Percentiles rank a stretch among this genome's conserved stretches.
Evolutionary conservation across 2,329 filamentous ascomycete species (phyloP).

Genomic region (Colletotrichum cereale): DNA sequence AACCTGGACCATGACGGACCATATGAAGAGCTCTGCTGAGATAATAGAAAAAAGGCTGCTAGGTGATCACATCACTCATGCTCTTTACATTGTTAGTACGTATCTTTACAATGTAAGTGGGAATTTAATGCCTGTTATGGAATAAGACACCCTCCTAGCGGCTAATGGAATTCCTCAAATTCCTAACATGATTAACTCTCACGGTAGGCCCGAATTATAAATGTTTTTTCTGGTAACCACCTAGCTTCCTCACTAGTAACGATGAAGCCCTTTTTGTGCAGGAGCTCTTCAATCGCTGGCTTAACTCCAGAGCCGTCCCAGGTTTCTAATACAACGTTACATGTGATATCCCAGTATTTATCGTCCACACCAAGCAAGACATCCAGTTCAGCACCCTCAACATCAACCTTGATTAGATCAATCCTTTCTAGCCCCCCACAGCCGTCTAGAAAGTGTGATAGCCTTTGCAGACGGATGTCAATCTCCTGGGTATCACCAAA

Average conservation of each 20-base stretch:
- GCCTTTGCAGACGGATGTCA: conserved; percentile 37
- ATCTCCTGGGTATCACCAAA: conserved; percentile 31
- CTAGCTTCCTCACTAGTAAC: conserved; percentile 33
- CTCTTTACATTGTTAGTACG: too few species aligned
- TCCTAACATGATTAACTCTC: not conserved
- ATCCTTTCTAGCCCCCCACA: conserved; percentile 38
- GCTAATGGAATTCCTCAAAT: too few species aligned
- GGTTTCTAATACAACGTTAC: conserved; percentile 43
- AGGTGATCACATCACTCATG: too few species aligned
- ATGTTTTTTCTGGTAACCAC: conserved; percentile 23
- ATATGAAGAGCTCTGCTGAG: too few species aligned
- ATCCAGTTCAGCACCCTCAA: conserved; percentile 45
- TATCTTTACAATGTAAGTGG: too few species aligned
- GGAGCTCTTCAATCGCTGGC: conserved; percentile 37
- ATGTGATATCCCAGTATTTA: conserved; percentile 42
- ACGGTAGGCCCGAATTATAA: conserved; percentile 30
- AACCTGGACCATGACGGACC: too few species aligned
- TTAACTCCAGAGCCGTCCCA: conserved; percentile 36
- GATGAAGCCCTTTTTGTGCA: conserved; percentile 43
- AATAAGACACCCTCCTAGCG: too few species aligned
- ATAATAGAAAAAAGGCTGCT: too few species aligned
- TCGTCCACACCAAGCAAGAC: conserved; percentile 44
- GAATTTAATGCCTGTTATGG: too few species aligned
- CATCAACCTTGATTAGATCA: conserved; percentile 47
- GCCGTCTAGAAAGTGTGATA: conserved; percentile 42